Percentiles rank a stretch among this genome's conserved stretches.
Evolutionary conservation across 1,284 basidiomycete species (phyloP).

Genomic region (Coniferiporia sulphurascens): DNA sequence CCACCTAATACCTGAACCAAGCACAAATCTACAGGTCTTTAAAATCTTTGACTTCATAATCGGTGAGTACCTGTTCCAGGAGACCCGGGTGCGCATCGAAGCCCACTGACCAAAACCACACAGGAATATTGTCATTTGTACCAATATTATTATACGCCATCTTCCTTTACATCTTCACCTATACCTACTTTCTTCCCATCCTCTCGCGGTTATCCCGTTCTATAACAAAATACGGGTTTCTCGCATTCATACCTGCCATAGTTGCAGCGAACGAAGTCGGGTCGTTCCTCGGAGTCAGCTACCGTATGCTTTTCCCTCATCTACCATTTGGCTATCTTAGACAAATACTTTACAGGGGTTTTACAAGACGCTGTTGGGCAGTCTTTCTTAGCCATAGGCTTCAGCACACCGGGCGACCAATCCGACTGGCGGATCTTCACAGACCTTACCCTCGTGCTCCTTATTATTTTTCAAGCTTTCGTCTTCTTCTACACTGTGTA

Average conservation of each 20-base stretch:
- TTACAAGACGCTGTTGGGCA: slow-evolving; percentile 1
- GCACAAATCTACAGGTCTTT: slow-evolving; percentile 34
- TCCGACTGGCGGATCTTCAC: slow-evolving; percentile 54
- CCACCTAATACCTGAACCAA: slow-evolving; percentile 47
- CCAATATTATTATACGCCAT: slow-evolving; percentile 53
- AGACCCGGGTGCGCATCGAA: background rate
- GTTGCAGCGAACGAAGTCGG: slow-evolving; percentile 52
- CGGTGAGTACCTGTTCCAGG: slow-evolving; percentile 32
- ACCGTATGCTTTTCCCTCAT: slow-evolving; percentile 38
- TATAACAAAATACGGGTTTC: slow-evolving; percentile 41
- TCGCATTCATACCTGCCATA: slow-evolving; percentile 51
- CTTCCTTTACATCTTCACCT: slow-evolving; percentile 50
- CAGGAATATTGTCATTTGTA: slow-evolving; percentile 51
- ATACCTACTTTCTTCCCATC: slow-evolving; percentile 41
- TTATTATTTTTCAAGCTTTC: slow-evolving; percentile 51
- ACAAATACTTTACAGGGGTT: slow-evolving; percentile 1
- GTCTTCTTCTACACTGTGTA: slow-evolving; percentile 54
- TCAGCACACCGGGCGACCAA: slow-evolving; percentile 34
- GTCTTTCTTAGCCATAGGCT: slow-evolving; percentile 37
- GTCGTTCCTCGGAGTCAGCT: slow-evolving; percentile 57
- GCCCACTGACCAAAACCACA: slow-evolving; percentile 5
- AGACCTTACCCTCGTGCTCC: slow-evolving; percentile 51
- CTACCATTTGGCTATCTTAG: background rate
- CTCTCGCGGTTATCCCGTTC: slow-evolving; percentile 46
- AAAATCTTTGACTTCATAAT: slow-evolving; percentile 39